A percentile compares a stretch with the other conserved stretches of the same genome.
These are phyloP conservation scores for Paracoccidioides lutzii DNA, from an alignment of 2,329 filamentous ascomycete species.

Conservation along the genomic window DNA sequence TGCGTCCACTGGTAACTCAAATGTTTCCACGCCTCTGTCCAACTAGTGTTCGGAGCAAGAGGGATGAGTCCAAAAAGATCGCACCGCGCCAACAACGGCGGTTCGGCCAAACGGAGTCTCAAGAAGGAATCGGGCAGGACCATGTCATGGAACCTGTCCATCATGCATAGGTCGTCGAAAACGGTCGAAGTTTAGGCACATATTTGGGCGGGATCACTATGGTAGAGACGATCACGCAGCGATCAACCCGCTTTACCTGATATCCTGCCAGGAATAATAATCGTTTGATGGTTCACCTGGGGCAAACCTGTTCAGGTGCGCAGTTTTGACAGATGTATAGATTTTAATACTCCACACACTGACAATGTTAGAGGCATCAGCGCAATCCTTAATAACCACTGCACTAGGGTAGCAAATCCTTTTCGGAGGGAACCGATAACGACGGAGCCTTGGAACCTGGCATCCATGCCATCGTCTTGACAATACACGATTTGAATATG, in stretches of 20 bases:
- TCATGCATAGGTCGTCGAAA: background rate
- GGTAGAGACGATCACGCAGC: background rate
- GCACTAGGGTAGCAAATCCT: no score
- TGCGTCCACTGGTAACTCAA: constrained; percentile 1
- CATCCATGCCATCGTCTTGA: no score
- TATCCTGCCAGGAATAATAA: background rate
- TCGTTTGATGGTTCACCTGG: background rate
- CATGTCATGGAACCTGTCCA: background rate
- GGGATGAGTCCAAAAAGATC: background rate
- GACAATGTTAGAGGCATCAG: no score
- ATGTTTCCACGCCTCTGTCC: background rate
- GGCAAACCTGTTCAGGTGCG: no score
- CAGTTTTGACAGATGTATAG: no score
- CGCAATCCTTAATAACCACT: no score
- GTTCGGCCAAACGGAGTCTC: background rate
- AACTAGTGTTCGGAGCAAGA: background rate
- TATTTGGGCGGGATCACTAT: background rate
- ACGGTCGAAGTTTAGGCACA: background rate
- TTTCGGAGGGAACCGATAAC: no score
- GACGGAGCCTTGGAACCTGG: no score
- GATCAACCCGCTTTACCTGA: background rate
- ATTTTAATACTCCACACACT: no score
- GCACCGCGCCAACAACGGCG: background rate
- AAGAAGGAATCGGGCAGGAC: background rate
- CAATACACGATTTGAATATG: no score